Evolutionary conservation across 768 basidiomycete species (phyloP), one percentile per base, ranked within the genome.

Genomic region (Hypsizygus marmoreus): DNA sequence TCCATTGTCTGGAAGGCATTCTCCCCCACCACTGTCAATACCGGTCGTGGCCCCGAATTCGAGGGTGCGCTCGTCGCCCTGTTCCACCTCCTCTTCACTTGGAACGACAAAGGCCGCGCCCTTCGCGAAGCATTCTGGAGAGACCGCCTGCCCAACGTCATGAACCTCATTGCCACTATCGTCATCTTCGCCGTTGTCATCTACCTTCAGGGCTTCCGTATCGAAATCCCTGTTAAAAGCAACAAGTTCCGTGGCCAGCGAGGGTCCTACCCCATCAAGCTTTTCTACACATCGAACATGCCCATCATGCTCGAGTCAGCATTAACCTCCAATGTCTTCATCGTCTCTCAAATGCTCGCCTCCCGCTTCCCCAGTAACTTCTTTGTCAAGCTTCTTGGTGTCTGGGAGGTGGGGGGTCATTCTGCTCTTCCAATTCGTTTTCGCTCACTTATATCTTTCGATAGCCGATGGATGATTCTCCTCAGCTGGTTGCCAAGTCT

Each of bases 1-100:
- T 91, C 88, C 52, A 98, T 99, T 73, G 84, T 98, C 64, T 99
- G 95, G 95, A 99, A 99, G 64, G 97, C 95, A 1, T 98, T 99
- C 73, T 95, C 92, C 1, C 97, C 97, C 8, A 98, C 93, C 16
- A 97, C 97, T 35, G 71, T 98, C 70, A 98, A 98, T 80, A 97
- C 94, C 23, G 97, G 95, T 29, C 90, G 95, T 53, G 95, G 95
- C 2, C 90, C 95, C 41, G 97, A 99, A 67, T 99, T 98, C 56
- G 95, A 98, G 61, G 97, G 97, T 50, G 97, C 95, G 28, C 75
- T 98, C 55, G 89, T 97, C 55, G 86, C 95, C 1, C 79, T 98
- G 44, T 97, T 98, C 91, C 97, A 98, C 64, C 81, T 97, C 41
- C 72, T 97, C 47, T 97, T 99, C 75, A 97, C 95, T 8, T 95